These are phyloP conservation scores for Nothopassalora personata DNA, from an alignment of 2,329 filamentous ascomycete genomes.

Conservation along the genomic window DNA sequence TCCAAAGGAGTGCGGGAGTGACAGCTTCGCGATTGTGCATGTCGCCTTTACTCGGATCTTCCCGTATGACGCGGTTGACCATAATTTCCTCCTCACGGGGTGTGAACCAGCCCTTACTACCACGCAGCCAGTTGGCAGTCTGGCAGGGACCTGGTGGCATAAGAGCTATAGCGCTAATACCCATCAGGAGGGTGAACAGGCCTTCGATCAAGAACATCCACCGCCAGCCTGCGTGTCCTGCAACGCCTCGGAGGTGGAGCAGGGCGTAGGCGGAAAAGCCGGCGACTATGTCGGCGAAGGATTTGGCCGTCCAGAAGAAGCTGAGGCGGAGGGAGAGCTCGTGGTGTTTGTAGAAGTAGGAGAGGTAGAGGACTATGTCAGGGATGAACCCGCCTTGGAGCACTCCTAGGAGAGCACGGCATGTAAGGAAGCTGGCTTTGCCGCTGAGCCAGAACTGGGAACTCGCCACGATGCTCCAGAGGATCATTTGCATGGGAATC, in stretches of 20 bases:
- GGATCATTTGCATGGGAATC: constrained; percentile 37
- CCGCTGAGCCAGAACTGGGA: constrained; percentile 18
- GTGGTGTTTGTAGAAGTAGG: constrained; percentile 9
- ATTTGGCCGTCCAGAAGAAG: constrained; percentile 21
- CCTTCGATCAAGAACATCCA: constrained; percentile 55
- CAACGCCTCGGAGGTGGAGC: constrained; percentile 38
- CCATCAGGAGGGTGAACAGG: constrained; percentile 48
- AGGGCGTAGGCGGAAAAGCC: constrained; percentile 29
- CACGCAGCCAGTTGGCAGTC: constrained; percentile 56
- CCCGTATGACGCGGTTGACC: constrained; percentile 59
- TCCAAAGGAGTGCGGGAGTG: constrained; percentile 44
- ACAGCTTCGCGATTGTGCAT: constrained; percentile 58
- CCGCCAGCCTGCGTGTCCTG: constrained; percentile 40
- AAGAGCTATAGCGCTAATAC: constrained; percentile 39
- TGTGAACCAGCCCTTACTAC: constrained; percentile 57
- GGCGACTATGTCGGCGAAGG: constrained; percentile 24
- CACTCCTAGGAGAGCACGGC: constrained; percentile 35
- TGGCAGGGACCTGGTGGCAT: constrained; percentile 50
- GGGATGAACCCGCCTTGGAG: constrained; percentile 46
- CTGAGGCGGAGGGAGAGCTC: constrained; percentile 6
- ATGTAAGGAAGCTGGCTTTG: constrained; percentile 32
- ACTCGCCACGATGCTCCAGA: constrained; percentile 39
- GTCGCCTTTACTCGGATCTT: constrained; percentile 56
- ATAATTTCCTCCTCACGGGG: constrained; percentile 58
- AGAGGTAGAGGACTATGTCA: neutral